Percentiles rank a stretch among this genome's conserved stretches.
phyloP scores from a whole-genome alignment of 2,329 filamentous ascomycete species.

The Aureobasidium pullulans region DNA sequence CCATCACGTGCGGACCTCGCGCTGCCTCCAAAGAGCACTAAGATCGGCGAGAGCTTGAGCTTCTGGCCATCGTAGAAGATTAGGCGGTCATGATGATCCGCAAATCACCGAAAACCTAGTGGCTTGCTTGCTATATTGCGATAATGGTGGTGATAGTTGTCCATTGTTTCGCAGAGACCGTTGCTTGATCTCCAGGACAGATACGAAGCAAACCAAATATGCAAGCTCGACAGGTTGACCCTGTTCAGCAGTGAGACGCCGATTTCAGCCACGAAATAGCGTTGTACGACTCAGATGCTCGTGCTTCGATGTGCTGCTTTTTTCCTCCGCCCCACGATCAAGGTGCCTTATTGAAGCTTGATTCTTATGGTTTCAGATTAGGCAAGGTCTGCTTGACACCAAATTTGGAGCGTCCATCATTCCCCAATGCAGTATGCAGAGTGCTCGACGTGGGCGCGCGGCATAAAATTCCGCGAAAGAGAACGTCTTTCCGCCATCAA shows the following conservation, averaged over 20 bases:
- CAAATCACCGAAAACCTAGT: neutral
- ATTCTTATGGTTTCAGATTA: slow-evolving; percentile 3
- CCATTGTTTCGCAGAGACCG: neutral
- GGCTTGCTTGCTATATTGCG: neutral
- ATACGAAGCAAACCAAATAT: neutral
- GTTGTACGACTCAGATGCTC: slow-evolving; percentile 7
- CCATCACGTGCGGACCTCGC: neutral
- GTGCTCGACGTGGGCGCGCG: neutral
- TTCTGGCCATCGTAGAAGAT: slow-evolving; percentile 5
- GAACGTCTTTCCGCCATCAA: neutral
- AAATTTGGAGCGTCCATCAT: neutral
- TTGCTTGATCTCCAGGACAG: neutral
- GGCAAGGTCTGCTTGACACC: slow-evolving; percentile 2
- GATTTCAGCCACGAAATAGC: slow-evolving; percentile 9
- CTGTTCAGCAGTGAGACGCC: slow-evolving; percentile 1
- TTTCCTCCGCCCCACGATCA: neutral
- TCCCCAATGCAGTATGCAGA: neutral
- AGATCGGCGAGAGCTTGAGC: slow-evolving; percentile 6
- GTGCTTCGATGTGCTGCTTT: slow-evolving; percentile 1
- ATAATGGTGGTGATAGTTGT: neutral
- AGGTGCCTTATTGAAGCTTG: slow-evolving; percentile 8
- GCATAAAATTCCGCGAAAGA: neutral
- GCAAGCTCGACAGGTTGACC: neutral
- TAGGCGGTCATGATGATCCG: neutral
- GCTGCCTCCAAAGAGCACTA: neutral